A percentile compares a stretch with the other conserved stretches of the same genome.
Conservation (phyloP, 306 rosid species). For the Senna siamea region DNA sequence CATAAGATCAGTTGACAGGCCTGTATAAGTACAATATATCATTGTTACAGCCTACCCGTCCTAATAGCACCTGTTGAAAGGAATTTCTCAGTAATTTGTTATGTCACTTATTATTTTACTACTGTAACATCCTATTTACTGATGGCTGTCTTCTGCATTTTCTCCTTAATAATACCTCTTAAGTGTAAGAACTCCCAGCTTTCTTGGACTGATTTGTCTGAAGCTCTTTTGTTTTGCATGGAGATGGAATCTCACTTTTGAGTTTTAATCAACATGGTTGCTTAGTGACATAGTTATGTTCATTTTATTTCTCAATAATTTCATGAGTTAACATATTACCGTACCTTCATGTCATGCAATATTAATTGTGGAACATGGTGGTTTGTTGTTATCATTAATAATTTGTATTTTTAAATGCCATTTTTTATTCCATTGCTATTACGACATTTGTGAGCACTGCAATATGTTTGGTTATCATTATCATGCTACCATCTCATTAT, state of each 20-base stretch:
- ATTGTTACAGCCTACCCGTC: background rate
- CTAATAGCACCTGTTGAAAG: background rate
- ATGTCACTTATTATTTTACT: background rate
- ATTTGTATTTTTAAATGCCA: background rate
- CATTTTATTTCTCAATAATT: background rate
- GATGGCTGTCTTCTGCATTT: background rate
- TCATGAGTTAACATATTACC: background rate
- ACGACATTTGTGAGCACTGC: background rate
- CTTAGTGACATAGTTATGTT: background rate
- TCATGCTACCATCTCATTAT: slow-evolving; percentile 11
- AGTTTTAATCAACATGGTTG: background rate
- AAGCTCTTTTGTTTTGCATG: background rate
- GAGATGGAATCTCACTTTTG: background rate
- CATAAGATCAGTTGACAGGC: background rate
- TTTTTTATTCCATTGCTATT: background rate
- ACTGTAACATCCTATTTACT: background rate
- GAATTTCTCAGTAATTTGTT: background rate
- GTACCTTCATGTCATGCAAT: background rate
- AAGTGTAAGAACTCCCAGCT: background rate
- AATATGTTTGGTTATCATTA: slow-evolving; percentile 8
- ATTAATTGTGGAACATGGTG: background rate
- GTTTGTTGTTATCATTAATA: background rate
- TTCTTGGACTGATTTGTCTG: no score
- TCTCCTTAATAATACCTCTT: background rate
- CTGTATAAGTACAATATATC: background rate